Evolutionary conservation across 495 filamentous ascomycete genomes (phyloP), one percentile per base, ranked within the genome.

Genomic region (Chlorociboria aeruginascens): DNA sequence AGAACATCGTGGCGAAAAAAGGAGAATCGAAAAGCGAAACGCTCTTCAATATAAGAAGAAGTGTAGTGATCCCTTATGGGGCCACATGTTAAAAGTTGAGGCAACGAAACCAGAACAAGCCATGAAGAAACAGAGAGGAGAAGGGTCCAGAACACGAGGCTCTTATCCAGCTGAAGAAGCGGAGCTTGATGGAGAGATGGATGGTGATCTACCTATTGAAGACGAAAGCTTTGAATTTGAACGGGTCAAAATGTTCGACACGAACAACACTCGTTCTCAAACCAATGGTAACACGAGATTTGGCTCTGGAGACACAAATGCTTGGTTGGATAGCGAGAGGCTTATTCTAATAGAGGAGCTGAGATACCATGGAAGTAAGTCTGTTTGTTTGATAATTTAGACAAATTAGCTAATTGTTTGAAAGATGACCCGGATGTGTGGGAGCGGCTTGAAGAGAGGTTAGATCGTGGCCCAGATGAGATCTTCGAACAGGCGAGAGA

Each of bases 401-500:
- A 9, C 1, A 6, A 32, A 20, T 14, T 14, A 32, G 20, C 25
- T 35, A 16, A 3, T 44, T 38, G 6, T 17, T 6, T 16, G 54
- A 51, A 42, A 6, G 29, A 7, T 0, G 48, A 51, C 40, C 32
- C 20, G 20, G 55, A 20, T 58, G 52, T 25, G n/a, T 40, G 11
- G 29, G 14, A 12, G 38, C 40, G 1, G 55, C 55, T 3, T 25
- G 20, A 25, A 25, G 14, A 49, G 11, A 7, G 7, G 1, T 20
- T 51, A 3, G 16, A 48, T 6, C 14, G 45, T 9, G 49, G 45
- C 17, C 40, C 54, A 40, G 55, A 58, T 32, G 55, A 58, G 11
- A 35, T 58, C 4, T 54, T 58, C 36, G 40, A 40, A 0, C 44
- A 34, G 25, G 55, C 55, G 1, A 54, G 46, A 29, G 48, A 51